Evolutionary conservation across 2,329 filamentous ascomycete genomes (phyloP), one percentile per base, ranked within the genome.

Genomic region (Elsinoe australis): DNA sequence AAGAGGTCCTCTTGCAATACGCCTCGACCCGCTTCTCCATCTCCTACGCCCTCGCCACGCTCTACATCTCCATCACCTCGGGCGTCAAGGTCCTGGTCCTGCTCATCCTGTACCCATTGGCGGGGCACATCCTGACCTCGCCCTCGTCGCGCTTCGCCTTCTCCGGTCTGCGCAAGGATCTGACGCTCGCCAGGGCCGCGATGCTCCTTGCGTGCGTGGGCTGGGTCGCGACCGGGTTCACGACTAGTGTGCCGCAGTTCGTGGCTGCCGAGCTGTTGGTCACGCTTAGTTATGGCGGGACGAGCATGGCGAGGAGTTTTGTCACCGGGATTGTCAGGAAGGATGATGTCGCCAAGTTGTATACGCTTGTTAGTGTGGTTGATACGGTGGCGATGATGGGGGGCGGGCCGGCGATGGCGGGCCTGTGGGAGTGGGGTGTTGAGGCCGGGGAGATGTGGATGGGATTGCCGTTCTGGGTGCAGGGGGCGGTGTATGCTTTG

Each of bases 241-340:
- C 63, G 14, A 61, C 61, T 1, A 61, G 54, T 3, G 45, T 63
- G 1, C 49, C 55, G 1, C 18, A 52, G 1, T 57, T 60, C 19
- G 52, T 57, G 2, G 24, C 59, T 14, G 69, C 70, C 1, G 66
- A 79, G 22, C 57, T 73, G 17, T 59, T 73, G 10, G 66, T 68
- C 9, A 69, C 69, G 3, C 52, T 74, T 1, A 75, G 76, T 0
- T 54, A 55, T 10, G 74, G 75, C 4, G 67, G 71, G 36, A 45
- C 56, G 0, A 55, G 70, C 0, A 56, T 76, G 1, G 58, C 72
- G 14, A 67, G 76, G 26, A 72, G 70, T 2, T 59, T 79, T 5
- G 58, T 78, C n/a, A 77, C 72, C 35, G 67, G 68, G 7, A 57
- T 79, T 8, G 72, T 80, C 9, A 73, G 76, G 53, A 66, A 70